A percentile compares a stretch with the other conserved stretches of the same genome.
Evolutionary conservation across 257 asterid genomes (phyloP).

Genomic region (Solanum sitiens): DNA sequence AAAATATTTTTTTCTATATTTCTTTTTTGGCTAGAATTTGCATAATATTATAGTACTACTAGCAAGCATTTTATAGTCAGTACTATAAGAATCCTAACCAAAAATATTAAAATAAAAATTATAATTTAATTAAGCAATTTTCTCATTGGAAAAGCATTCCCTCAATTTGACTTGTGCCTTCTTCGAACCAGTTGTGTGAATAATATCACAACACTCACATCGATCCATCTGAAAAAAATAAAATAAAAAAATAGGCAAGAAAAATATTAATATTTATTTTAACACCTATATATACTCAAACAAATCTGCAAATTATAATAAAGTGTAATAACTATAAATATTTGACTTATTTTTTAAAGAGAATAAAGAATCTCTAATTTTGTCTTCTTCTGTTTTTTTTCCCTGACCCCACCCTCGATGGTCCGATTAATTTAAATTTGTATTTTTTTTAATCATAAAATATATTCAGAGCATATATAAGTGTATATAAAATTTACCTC

Average conservation of each 20-base stretch:
- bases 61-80: background rate
- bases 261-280: background rate
- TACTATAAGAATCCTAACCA: background rate
- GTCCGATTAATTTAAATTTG: too few species aligned
- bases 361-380: background rate
- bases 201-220: conserved; percentile 49
- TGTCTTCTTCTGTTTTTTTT: background rate
- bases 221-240: conserved; percentile 10
- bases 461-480: too few species aligned
- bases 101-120: background rate
- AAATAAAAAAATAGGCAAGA: background rate
- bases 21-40: background rate
- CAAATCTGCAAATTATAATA: background rate
- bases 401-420: background rate
- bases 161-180: conserved; percentile 21
- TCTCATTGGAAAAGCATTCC: conserved; percentile 36
- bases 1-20: background rate
- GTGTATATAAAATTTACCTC: conserved; percentile 9
- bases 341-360: background rate
- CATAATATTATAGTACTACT: background rate
- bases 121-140: conserved; percentile 25
- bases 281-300: background rate
- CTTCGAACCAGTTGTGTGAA: background rate
- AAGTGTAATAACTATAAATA: background rate
- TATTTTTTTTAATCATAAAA: background rate